These are phyloP conservation scores for Salix viminalis DNA, from an alignment of 345 rosid species.

Conservation along the genomic window DNA sequence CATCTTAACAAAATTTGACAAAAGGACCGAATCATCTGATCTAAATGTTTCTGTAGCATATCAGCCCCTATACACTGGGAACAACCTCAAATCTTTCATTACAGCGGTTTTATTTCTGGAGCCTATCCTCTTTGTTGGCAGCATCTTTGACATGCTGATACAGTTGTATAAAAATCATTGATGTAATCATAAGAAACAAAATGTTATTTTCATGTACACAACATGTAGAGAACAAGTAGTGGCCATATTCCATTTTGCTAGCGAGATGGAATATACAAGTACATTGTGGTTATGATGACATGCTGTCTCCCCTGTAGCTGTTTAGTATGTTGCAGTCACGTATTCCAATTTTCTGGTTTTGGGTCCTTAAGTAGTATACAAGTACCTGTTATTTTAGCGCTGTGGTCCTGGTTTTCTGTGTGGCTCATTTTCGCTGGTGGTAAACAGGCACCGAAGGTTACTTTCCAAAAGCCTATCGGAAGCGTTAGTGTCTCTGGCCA, in stretches of 20 bases:
- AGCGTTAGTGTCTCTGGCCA: slow-evolving; percentile 95
- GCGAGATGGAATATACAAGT: background rate
- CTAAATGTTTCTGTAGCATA: background rate
- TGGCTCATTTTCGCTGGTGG: slow-evolving; percentile 10
- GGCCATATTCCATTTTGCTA: background rate
- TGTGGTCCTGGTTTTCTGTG: background rate
- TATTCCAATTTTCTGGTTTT: background rate
- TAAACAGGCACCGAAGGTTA: slow-evolving; percentile 83
- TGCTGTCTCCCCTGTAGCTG: background rate
- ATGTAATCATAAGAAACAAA: background rate
- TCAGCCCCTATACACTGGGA: background rate
- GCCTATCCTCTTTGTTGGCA: background rate
- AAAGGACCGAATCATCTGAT: background rate
- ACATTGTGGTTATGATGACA: background rate
- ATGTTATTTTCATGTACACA: background rate
- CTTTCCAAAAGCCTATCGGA: slow-evolving; percentile 88
- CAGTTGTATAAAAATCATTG: background rate
- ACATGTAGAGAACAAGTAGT: background rate
- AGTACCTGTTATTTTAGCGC: background rate
- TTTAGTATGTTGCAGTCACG: background rate
- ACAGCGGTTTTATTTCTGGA: background rate
- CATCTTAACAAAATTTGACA: background rate
- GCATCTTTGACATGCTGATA: background rate
- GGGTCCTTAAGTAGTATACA: background rate
- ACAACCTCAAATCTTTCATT: background rate